phyloP scores from a whole-genome alignment of 2,329 filamentous ascomycete genomes.

The Fusarium staphyleae region DNA sequence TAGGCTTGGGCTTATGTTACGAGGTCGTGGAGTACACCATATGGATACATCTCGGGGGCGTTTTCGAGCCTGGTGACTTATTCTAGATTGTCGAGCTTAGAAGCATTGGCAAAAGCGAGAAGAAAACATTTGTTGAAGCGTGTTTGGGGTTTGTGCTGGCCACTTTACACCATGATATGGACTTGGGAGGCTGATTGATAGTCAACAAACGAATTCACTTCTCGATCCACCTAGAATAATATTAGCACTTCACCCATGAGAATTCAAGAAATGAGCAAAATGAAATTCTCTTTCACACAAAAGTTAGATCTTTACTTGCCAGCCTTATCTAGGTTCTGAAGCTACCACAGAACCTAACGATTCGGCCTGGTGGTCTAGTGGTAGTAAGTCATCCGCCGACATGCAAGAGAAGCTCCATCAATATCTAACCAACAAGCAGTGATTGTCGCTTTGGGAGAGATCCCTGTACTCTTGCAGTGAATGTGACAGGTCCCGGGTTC shows the following conservation, averaged over 20 bases:
- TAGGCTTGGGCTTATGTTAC: conserved; percentile 8
- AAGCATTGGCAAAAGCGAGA: conserved; percentile 14
- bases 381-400: neutral
- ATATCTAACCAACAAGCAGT: neutral
- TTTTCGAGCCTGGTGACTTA: neutral
- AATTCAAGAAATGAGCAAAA: too few relatives aligned
- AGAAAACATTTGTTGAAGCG: conserved; percentile 8
- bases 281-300: too few relatives aligned
- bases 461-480: neutral
- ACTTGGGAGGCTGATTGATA: conserved; percentile 33
- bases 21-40: conserved; percentile 10
- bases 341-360: neutral
- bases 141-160: conserved; percentile 31
- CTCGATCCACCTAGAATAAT: too few relatives aligned
- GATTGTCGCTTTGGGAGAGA: neutral
- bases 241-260: too few relatives aligned
- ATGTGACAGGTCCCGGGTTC: neutral
- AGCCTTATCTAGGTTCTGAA: neutral
- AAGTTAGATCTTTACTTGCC: too few relatives aligned
- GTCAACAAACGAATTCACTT: conserved; percentile 10
- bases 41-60: conserved; percentile 1
- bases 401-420: neutral
- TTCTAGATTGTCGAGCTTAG: conserved; percentile 15
- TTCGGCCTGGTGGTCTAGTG: neutral
- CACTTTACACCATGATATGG: conserved; percentile 26